phyloP scores from a whole-genome alignment of 2,329 filamentous ascomycete genomes.

The Penicillium hesseltinei region DNA sequence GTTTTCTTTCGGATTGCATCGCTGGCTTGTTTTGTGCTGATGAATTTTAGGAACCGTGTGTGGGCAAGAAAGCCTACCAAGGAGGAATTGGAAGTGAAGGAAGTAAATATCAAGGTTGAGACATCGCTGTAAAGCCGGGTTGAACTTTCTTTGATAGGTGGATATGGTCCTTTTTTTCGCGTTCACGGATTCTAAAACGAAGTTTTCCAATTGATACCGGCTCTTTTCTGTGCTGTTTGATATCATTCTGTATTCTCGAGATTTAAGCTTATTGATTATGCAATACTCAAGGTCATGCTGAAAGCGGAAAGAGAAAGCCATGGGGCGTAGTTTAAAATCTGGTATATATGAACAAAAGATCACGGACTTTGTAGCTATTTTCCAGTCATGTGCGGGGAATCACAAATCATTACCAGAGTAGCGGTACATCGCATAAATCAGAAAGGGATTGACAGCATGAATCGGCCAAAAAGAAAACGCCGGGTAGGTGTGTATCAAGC shows the following conservation, averaged over 20 bases:
- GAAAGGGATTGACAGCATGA: neutral
- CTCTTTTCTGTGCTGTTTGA: neutral
- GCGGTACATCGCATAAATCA: neutral
- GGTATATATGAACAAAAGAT: neutral
- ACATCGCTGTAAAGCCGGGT: neutral
- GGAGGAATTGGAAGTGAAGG: neutral
- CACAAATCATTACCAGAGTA: neutral
- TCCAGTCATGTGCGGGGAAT: conserved; percentile 12
- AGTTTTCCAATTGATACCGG: neutral
- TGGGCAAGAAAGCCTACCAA: conserved; percentile 5
- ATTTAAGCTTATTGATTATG: neutral
- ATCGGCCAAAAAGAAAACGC: conserved; percentile 8
- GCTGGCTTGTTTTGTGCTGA: neutral
- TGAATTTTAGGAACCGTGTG: neutral
- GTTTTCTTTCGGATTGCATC: neutral
- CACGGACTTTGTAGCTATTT: neutral
- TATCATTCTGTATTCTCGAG: neutral
- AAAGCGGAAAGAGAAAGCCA: neutral
- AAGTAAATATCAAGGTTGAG: neutral
- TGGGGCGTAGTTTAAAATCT: neutral
- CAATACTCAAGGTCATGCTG: neutral
- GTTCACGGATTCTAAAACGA: neutral
- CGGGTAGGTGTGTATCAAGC: conserved; percentile 3
- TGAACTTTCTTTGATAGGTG: neutral
- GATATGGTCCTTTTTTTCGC: neutral